phyloP scores from a whole-genome alignment of 306 rosid genomes.

The Pyrus pyrifolia region DNA sequence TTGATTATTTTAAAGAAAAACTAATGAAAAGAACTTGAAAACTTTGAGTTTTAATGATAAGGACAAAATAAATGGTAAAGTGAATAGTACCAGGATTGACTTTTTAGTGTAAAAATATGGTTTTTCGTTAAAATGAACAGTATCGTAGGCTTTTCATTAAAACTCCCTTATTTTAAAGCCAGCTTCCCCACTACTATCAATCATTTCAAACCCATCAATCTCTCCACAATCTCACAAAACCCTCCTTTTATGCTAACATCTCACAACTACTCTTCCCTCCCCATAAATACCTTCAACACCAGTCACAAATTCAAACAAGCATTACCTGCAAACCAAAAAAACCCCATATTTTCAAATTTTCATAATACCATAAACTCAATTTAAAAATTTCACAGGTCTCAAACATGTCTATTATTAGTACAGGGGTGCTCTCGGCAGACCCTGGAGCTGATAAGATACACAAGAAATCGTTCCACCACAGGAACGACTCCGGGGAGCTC shows the following conservation, averaged over 20 bases:
- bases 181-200: conserved; percentile 53
- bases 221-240: conserved; percentile 41
- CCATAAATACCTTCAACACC: conserved; percentile 19
- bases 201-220: conserved; percentile 52
- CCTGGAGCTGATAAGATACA: conserved; percentile 36
- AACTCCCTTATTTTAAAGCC: conserved; percentile 28
- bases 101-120: too few species aligned
- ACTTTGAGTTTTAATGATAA: too few species aligned
- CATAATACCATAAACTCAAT: neutral
- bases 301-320: conserved; percentile 17
- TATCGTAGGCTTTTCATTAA: too few species aligned
- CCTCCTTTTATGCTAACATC: conserved; percentile 6
- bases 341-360: neutral
- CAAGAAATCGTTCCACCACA: conserved; percentile 62
- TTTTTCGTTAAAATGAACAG: too few species aligned
- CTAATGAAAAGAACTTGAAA: too few species aligned
- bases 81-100: too few species aligned
- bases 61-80: too few species aligned
- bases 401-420: conserved; percentile 57
- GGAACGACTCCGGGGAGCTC: conserved; percentile 73
- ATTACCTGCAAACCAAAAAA: neutral
- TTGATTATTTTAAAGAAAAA: conserved; percentile 35
- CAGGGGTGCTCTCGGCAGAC: conserved; percentile 37
- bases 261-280: neutral
- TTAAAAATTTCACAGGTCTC: neutral